Conservation (phyloP, 2,329 filamentous ascomycete species). For the Chaetomiaceae sp. region DNA sequence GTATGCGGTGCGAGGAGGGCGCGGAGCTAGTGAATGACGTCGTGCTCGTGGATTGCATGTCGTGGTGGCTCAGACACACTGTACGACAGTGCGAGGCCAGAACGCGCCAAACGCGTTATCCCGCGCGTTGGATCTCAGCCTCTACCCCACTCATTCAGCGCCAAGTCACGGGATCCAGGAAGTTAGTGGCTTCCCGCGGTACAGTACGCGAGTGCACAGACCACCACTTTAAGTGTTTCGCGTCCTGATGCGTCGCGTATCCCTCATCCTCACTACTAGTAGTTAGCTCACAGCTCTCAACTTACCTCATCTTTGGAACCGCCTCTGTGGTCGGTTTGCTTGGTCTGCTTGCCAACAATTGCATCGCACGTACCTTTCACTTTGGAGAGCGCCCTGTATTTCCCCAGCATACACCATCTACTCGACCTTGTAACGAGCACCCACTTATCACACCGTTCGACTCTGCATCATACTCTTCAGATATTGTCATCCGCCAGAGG, state of each 20-base stretch:
- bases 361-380: not conserved
- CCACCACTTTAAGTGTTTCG: slow-evolving; percentile 10
- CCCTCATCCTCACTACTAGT: too few relatives aligned
- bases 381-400: not conserved
- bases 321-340: not conserved
- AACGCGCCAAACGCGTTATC: not conserved
- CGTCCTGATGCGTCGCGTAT: not conserved
- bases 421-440: not conserved
- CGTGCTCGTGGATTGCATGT: too few relatives aligned
- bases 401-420: not conserved
- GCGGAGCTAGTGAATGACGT: too few relatives aligned
- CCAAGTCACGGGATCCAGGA: slow-evolving; percentile 11
- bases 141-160: not conserved
- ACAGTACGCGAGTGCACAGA: slow-evolving; percentile 8
- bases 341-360: not conserved
- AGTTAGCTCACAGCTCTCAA: not conserved
- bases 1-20: too few relatives aligned
- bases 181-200: not conserved
- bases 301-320: not conserved
- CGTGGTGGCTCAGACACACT: too few relatives aligned
- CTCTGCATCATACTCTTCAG: too few relatives aligned
- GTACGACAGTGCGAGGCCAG: too few relatives aligned
- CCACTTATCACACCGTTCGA: not conserved
- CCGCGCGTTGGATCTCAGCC: not conserved
- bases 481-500: too few relatives aligned